Conservation (phyloP, 441 rosid species). For the Daphne laureola region DNA sequence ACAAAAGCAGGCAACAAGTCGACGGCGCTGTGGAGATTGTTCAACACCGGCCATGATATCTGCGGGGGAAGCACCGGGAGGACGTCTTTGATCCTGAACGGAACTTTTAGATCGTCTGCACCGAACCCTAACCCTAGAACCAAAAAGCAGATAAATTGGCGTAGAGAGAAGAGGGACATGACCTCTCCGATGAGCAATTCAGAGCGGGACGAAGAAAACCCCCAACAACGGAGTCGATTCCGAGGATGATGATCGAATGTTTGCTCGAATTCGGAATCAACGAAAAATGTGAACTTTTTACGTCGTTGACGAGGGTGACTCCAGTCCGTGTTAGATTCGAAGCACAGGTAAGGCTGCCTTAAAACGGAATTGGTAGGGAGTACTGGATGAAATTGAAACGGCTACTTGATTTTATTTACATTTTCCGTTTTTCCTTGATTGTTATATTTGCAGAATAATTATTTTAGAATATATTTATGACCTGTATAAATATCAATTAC, state of each 20-base stretch:
- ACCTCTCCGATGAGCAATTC: slow-evolving; percentile 6
- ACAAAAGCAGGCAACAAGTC: slow-evolving; percentile 76
- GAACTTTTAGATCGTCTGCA: slow-evolving; percentile 46
- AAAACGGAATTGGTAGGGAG: no score
- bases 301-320: not conserved
- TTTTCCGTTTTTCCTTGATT: no score
- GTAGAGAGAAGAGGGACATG: not conserved
- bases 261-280: not conserved
- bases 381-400: no score
- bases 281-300: not conserved
- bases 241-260: slow-evolving; percentile 2
- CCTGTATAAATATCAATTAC: no score
- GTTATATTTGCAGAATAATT: no score
- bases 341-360: not conserved
- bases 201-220: not conserved
- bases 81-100: slow-evolving; percentile 63
- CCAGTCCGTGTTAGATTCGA: not conserved
- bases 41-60: slow-evolving; percentile 90
- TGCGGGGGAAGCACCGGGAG: slow-evolving; percentile 80
- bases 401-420: no score
- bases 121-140: slow-evolving; percentile 38
- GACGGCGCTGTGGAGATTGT: slow-evolving; percentile 68
- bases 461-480: no score
- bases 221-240: not conserved
- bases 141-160: slow-evolving; percentile 5